Evolutionary conservation across 148 eudicot species (phyloP), one percentile per base, ranked within the genome.

Genomic region (Amaranthus hypochondriacus): DNA sequence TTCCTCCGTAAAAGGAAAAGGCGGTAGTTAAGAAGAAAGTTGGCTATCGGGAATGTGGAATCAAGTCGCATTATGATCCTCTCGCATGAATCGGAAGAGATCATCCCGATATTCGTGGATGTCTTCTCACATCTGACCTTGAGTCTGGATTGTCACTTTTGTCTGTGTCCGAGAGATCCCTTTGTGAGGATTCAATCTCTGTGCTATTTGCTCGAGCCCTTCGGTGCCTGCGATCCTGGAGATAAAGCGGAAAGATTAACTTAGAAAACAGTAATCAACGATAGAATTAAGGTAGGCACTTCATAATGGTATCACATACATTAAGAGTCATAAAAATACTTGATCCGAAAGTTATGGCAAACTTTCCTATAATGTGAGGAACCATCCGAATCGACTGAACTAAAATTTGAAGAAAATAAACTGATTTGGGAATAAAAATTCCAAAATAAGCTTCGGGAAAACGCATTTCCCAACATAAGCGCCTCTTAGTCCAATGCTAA

Each of bases 171-270:
- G 87, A 85, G 42, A 80, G 76, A 56, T 81, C 90, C 75, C 73
- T 86, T 48, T 85, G 89, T 42, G 83, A 71, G 51, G 83, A 71
- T 74, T 88, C 92, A n/a, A 85, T 81, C 76, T 83, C 92, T 53
- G 76, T 66, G 81, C 88, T 86, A 76, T 76, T 81, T 53, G 81
- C 84, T 69, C 83, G 83, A 70, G 80, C 72, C 77, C 83, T 88
- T 42, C 90, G 78, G 68, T 84, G 86, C 81, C 99, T 87, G 58
- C 99, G 88, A 80, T 95, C 99, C 97, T 92, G 78, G 15, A 73
- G 21, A 74, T 65, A 6, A 11, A 62, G 60, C 9, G 11, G 55
- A 53, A 66, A 71, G 11, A 28, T 28, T 15, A 15, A 18, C 48
- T 71, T 5, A 70, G 7, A 46, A 55, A 51, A 67, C 5, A 11